phyloP scores from a whole-genome alignment of 2,329 filamentous ascomycete genomes.

The Microcyclospora tardicrescens region DNA sequence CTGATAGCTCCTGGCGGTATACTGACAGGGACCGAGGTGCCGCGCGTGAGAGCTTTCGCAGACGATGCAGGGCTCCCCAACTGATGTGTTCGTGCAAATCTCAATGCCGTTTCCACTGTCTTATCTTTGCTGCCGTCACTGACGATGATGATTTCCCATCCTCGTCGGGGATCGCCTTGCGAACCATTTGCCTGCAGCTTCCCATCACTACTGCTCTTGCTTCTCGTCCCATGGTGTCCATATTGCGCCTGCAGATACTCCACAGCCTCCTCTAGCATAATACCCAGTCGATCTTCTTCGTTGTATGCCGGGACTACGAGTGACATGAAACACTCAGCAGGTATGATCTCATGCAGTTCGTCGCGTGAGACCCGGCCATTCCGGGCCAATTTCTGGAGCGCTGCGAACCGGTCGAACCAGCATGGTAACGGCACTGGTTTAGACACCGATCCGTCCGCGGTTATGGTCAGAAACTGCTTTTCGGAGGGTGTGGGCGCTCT shows the following conservation, averaged over 20 bases:
- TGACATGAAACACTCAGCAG: conserved; percentile 71
- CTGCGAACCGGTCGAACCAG: conserved; percentile 71
- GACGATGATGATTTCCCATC: conserved; percentile 88
- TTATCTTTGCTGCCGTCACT: conserved; percentile 78
- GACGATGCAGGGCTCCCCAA: conserved; percentile 27
- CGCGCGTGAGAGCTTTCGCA: neutral
- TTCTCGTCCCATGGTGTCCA: conserved; percentile 20
- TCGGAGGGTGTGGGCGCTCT: conserved; percentile 62
- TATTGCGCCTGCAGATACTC: conserved; percentile 70
- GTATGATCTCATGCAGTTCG: conserved; percentile 51
- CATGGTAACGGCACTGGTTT: conserved; percentile 54
- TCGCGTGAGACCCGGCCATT: conserved; percentile 18
- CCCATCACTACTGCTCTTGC: conserved; percentile 19
- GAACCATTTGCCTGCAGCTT: conserved; percentile 15
- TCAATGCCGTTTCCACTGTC: conserved; percentile 66
- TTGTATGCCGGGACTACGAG: conserved; percentile 95
- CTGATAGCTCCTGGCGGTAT: conserved; percentile 67
- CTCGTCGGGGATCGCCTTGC: conserved; percentile 27
- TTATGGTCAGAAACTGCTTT: conserved; percentile 70
- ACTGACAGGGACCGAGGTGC: conserved; percentile 35
- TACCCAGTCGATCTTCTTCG: conserved; percentile 68
- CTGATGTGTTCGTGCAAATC: conserved; percentile 62
- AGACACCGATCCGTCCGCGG: conserved; percentile 47
- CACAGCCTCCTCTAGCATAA: conserved; percentile 83
- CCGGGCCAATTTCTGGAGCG: conserved; percentile 37